Base-by-base conservation (phyloP, 2,329 filamentous ascomycete species). In the Verticillium dahliae region DNA sequence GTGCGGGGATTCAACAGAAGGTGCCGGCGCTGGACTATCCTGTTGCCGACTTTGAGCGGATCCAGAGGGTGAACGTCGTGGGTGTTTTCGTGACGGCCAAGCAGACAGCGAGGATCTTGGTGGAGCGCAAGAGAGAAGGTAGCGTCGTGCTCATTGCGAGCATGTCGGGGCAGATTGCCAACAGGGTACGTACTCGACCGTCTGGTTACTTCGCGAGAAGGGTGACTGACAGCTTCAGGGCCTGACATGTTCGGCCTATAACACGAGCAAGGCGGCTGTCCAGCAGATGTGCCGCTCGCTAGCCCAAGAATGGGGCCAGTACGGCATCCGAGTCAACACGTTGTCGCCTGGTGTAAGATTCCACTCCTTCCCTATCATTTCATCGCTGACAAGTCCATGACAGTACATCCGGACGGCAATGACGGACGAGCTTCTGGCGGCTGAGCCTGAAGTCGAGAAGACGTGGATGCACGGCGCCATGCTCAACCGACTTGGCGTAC, bases 21-120 rank as follows among this genome's bases (percentile, higher is more conserved):
- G 70, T 76, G 1, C 74, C 77, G 1, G 80, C 80, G 1, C 64
- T 81, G 41, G 78, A 81, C 10, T 82, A 81, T 60, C 74, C 76
- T 3, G 70, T 75, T 33, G 71, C 87, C 71, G 84, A 85, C 70
- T 90, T 88, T 80, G 81, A 87, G 68, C 83, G 88, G 72, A 86
- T 91, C 67, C 78, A 91, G 69, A 79, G 87, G 69, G 86, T 89
- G 66, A 90, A 91, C 72, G 76, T 91, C 67, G 89, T 81, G 57
- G 89, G 89, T n/a, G 85, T 83, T 33, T 88, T 87, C 74, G 80
- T 88, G 72, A 90, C 87, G 69, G 88, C 88, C 62, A 88, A 90
- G 75, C 86, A 87, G 62, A 84, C 88, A 33, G 89, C 88, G 59
- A 80, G 83, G 63, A 82, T 87, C 41, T 70, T 83, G 66, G 72